Evolutionary conservation across 2,329 filamentous ascomycete genomes (phyloP), one percentile per base, ranked within the genome.

Genomic region (Colletotrichum tofieldiae): DNA sequence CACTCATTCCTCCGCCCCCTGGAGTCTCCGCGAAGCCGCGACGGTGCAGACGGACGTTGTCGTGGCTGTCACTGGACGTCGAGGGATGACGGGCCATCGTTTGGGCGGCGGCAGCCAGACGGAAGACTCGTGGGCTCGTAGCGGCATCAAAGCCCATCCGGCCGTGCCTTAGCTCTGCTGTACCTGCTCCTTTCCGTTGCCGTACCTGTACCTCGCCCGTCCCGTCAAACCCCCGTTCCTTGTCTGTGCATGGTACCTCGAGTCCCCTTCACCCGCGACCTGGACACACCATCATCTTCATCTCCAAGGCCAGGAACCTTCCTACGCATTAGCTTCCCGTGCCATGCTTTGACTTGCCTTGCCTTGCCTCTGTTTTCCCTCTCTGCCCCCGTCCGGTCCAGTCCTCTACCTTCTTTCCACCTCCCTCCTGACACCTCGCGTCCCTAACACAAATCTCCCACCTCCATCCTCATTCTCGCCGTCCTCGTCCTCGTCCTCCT

Each of bases 341-440:
- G 55, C 56, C 55, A 59, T 59, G 62, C 54, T 37, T 39, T 59
- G 67, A 65, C 55, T 49, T 70, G 47, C 43, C 58, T 61, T 52
- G 20, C 51, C 68, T 63, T 32, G 39, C 52, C 65, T 59, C 58
- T 37, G 9, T 54, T 26, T 64, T 47, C 18, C 7, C 52, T 55
- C 29, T 23, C 32, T 14, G 5, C 6, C 23, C 23, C 70, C 55
- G 52, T 68, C 62, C 62, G 6, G 35, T 59, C 37, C 55, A 49
- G 55, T 71, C 71, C 39, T 69, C 39, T 64, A n/a, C 45, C 58
- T 55, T 39, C 68, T 61, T 58, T 29, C 58, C 67, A 52, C 45
- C 49, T 71, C 51, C 47, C 45, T 64, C 58, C 70, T 45, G 61
- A 72, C 60, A 69, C 55, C 55, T 65, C 59, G 45, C 60, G 65